phyloP scores from a whole-genome alignment of 208 protist genomes.

The Spongospora subterranea region DNA sequence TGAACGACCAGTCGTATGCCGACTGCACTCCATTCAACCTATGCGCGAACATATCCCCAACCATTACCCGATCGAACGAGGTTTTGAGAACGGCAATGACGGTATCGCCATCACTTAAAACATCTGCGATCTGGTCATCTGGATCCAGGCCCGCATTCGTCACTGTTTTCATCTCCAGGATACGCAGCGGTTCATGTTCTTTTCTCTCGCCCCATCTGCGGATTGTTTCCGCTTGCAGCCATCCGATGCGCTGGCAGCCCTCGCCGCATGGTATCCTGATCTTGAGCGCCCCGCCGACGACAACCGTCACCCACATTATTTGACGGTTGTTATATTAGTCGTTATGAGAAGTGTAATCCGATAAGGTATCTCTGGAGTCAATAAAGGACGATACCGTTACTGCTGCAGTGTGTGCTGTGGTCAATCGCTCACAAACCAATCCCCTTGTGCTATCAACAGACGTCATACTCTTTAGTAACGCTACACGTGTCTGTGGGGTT shows the following conservation, averaged over 20 bases:
- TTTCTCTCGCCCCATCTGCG: neutral
- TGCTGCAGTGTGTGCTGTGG: too few relatives aligned
- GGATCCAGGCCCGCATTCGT: neutral
- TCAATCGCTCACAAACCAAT: too few relatives aligned
- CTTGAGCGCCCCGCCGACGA: neutral
- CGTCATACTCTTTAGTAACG: too few relatives aligned
- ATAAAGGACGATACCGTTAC: too few relatives aligned
- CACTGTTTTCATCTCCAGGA: neutral
- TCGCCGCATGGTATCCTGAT: neutral
- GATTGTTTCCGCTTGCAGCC: neutral
- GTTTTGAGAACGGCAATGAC: conserved; percentile 1
- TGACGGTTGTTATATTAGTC: too few relatives aligned
- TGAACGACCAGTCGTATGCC: too few relatives aligned
- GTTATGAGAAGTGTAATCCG: too few relatives aligned
- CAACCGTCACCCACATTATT: neutral
- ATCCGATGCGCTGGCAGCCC: neutral
- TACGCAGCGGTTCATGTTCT: neutral
- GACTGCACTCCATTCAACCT: too few relatives aligned
- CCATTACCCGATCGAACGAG: neutral
- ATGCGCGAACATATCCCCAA: conserved; percentile 20
- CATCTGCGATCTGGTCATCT: neutral
- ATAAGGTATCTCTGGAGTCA: too few relatives aligned
- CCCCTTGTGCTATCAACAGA: too few relatives aligned
- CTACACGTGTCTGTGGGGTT: too few relatives aligned
- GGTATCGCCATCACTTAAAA: neutral